phyloP scores from a whole-genome alignment of 768 basidiomycete species.

The Lentinula edodes region DNA sequence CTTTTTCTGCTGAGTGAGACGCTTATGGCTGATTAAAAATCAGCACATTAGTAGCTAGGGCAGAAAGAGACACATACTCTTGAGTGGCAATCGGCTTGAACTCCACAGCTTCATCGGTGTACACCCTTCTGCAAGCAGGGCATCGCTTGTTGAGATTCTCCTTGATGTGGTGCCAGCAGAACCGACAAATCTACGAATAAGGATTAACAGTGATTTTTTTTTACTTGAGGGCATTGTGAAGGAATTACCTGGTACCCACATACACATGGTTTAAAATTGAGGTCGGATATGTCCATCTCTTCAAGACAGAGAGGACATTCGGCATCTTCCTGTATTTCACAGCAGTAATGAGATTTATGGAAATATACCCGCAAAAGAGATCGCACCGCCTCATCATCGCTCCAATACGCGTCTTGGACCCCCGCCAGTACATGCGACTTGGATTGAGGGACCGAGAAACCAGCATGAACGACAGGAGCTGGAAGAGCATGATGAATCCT shows the following conservation, averaged over 20 bases:
- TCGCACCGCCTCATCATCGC: constrained; percentile 82
- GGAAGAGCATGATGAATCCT: constrained; percentile 63
- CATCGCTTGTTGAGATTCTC: constrained; percentile 94
- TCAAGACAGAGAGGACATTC: constrained; percentile 98
- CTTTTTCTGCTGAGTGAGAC: constrained; percentile 92
- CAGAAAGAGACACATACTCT: constrained; percentile 61
- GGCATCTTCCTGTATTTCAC: constrained; percentile 76
- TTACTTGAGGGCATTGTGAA: neutral
- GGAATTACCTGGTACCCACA: constrained; percentile 89
- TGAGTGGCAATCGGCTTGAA: constrained; percentile 94
- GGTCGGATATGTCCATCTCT: constrained; percentile 98
- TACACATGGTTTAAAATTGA: constrained; percentile 98
- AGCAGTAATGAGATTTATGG: constrained; percentile 10
- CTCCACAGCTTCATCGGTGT: constrained; percentile 89
- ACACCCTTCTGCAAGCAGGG: constrained; percentile 91
- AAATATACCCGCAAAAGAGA: neutral
- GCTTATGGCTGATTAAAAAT: constrained; percentile 67
- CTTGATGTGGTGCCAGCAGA: constrained; percentile 99
- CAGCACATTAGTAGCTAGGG: constrained; percentile 2
- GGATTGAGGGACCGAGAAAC: constrained; percentile 68
- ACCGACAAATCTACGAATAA: constrained; percentile 83
- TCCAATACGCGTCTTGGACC: constrained; percentile 96
- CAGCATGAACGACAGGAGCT: constrained; percentile 67
- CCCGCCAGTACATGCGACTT: constrained; percentile 85
- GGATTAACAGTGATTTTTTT: neutral